Base-by-base conservation (phyloP, 805 yeast species). In the Cyberlindnera suaveolens region DNA sequence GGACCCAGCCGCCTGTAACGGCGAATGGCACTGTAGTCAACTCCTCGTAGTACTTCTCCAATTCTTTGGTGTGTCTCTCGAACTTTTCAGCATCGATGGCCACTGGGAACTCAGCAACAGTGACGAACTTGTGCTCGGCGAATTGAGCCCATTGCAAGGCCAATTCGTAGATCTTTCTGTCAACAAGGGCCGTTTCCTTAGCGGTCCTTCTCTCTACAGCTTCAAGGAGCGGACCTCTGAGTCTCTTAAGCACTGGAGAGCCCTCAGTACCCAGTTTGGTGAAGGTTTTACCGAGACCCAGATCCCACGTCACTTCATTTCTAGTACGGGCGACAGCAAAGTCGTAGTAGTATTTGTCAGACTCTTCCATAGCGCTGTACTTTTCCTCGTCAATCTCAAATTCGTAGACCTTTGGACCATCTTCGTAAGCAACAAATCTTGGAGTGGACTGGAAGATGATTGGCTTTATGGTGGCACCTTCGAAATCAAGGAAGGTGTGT, bases 1-100 rank as follows among this genome's bases (percentile, higher is more conserved):
- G 96, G 44, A 93, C 76, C 96, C 97, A 91, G 5, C 96, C 96
- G 42, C 85, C 84, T 19, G 96, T 85, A 38, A 91, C 91, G 27
- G 86, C 82, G 64, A 88, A 90, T 34, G 97, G 96, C 40, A 80
- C 74, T 6, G 80, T 70, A 31, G 82, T 74, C 38, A 85, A 65
- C 52, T 77, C 79, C 49, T 75, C 67, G 63, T 87, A 91, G 68
- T 86, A 85, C 27, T 71, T 74, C 45, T 76, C 80, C 53, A 87
- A 70, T 20, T 74, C 75, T 18, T 68, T 56, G 41, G 77, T 78
- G 57, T 81, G 84, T 40, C 68, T 61, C 45, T 78, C 77, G 36
- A 85, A 63, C 49, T 78, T 82, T 36, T 70, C 77, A 34, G 78
- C 81, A 32, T 78, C 64, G 60, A 74, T 81, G 33, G 69, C 60